Percentiles rank a stretch among this genome's conserved stretches.
phyloP scores from a whole-genome alignment of 768 basidiomycete genomes.

The Sarcodon aspratus region DNA sequence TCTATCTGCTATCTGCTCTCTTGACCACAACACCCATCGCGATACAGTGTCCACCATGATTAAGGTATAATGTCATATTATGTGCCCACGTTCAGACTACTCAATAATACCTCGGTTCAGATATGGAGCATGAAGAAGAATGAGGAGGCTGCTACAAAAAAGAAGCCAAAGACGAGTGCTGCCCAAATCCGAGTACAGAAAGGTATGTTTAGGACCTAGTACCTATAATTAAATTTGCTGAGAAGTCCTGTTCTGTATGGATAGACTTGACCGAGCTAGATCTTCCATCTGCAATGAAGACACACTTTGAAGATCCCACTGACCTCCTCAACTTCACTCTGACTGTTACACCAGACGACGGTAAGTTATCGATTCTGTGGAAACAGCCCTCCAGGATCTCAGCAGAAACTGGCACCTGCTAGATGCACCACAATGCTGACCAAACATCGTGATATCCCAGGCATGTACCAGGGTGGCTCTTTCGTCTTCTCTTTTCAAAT shows the following conservation, averaged over 20 bases:
- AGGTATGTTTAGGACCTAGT: conserved; percentile 36
- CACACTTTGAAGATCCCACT: conserved; percentile 80
- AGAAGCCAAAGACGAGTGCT: conserved; percentile 96
- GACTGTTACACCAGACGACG: conserved; percentile 95
- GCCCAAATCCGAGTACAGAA: conserved; percentile 99
- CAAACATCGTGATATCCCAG: conserved; percentile 25
- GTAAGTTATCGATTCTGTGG: conserved; percentile 27
- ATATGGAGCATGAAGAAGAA: conserved; percentile 99
- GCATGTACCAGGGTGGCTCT: conserved; percentile 95
- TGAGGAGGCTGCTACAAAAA: conserved; percentile 94
- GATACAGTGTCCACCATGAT: conserved; percentile 23
- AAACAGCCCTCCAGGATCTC: neutral
- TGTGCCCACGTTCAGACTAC: neutral
- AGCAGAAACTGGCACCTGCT: neutral
- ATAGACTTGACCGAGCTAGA: conserved; percentile 95
- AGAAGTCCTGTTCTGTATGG: neutral
- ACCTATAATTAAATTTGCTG: neutral
- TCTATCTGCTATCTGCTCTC: neutral
- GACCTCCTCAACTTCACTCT: conserved; percentile 96
- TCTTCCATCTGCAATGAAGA: conserved; percentile 92
- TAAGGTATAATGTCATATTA: conserved; percentile 21
- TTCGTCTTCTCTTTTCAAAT: conserved; percentile 94
- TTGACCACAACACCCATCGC: conserved; percentile 3
- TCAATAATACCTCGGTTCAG: conserved; percentile 26
- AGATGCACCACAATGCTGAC: conserved; percentile 1